A percentile compares a stretch with the other conserved stretches of the same genome.
phyloP scores from a whole-genome alignment of 2,329 filamentous ascomycete genomes.

The Dothiorella sarmentorum region DNA sequence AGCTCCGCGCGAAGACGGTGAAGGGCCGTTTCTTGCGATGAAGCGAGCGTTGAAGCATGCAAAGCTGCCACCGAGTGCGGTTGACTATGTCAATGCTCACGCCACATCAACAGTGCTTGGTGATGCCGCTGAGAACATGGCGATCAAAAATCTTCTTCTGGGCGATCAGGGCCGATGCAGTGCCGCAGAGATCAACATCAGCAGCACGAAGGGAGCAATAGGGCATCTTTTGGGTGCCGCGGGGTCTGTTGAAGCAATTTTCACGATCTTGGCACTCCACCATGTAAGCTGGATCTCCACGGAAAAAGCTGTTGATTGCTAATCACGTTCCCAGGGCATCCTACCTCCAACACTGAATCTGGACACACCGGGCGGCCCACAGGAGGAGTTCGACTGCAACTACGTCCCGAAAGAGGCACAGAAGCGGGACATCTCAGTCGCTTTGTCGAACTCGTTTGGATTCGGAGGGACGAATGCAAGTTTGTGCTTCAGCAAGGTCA shows the following conservation, averaged over 20 bases:
- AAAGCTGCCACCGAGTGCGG: constrained; percentile 60
- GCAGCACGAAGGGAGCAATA: constrained; percentile 89
- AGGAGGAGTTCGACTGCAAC: constrained; percentile 72
- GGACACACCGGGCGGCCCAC: constrained; percentile 55
- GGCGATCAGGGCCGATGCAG: constrained; percentile 63
- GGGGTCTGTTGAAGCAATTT: constrained; percentile 85
- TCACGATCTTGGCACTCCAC: constrained; percentile 73
- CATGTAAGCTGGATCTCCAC: constrained; percentile 56
- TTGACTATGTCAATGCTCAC: constrained; percentile 95
- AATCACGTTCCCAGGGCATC: constrained; percentile 54
- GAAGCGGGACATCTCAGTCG: constrained; percentile 57
- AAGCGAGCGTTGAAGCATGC: constrained; percentile 74
- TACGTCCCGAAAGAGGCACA: constrained; percentile 75
- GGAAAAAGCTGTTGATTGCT: constrained; percentile 11
- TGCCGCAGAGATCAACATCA: constrained; percentile 70
- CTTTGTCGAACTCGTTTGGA: constrained; percentile 92
- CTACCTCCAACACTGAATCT: constrained; percentile 89
- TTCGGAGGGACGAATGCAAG: constrained; percentile 96
- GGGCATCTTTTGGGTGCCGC: constrained; percentile 90
- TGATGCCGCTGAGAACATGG: constrained; percentile 81
- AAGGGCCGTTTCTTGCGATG: constrained; percentile 83
- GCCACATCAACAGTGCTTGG: constrained; percentile 85
- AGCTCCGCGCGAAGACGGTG: constrained; percentile 76
- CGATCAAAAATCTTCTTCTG: constrained; percentile 74
- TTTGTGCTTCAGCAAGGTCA: constrained; percentile 65